A percentile compares a stretch with the other conserved stretches of the same genome.
These are phyloP conservation scores for Monilinia fructigena DNA, from an alignment of 2,329 filamentous ascomycete genomes.

Conservation along the genomic window DNA sequence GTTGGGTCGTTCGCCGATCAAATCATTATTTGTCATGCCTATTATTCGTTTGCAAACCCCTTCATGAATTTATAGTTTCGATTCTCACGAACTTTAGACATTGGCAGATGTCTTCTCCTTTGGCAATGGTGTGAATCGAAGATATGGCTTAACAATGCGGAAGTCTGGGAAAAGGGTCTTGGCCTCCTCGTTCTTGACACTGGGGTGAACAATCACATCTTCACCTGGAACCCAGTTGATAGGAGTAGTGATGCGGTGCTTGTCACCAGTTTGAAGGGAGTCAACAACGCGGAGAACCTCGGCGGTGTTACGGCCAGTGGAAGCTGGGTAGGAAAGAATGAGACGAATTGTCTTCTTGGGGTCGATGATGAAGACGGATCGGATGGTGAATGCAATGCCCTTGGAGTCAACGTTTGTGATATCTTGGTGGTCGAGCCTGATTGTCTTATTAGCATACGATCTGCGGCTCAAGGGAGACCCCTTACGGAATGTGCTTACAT, in stretches of 20 bases:
- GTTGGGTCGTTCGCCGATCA: not conserved
- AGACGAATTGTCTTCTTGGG: constrained; percentile 90
- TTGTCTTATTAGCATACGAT: not conserved
- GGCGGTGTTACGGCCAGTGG: constrained; percentile 78
- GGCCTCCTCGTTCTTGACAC: constrained; percentile 79
- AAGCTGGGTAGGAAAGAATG: constrained; percentile 89
- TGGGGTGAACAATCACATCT: constrained; percentile 88
- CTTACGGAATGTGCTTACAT: constrained; percentile 54
- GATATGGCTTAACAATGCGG: constrained; percentile 67
- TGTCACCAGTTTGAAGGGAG: constrained; percentile 79
- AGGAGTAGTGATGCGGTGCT: constrained; percentile 82
- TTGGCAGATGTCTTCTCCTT: constrained; percentile 48
- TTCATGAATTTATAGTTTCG: not conserved
- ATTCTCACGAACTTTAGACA: constrained; percentile 25
- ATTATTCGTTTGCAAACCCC: not conserved
- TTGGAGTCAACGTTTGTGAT: constrained; percentile 77
- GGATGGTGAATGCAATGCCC: constrained; percentile 89
- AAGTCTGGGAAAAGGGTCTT: constrained; percentile 82
- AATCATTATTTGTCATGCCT: constrained; percentile 9
- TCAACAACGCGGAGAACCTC: constrained; percentile 78
- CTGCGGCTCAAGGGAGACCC: not conserved
- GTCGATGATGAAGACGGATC: constrained; percentile 92
- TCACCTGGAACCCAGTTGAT: constrained; percentile 89
- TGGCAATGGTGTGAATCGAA: constrained; percentile 68
- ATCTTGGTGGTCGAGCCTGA: constrained; percentile 74